Conservation (phyloP, 345 rosid species). For the Clausena lansium region DNA sequence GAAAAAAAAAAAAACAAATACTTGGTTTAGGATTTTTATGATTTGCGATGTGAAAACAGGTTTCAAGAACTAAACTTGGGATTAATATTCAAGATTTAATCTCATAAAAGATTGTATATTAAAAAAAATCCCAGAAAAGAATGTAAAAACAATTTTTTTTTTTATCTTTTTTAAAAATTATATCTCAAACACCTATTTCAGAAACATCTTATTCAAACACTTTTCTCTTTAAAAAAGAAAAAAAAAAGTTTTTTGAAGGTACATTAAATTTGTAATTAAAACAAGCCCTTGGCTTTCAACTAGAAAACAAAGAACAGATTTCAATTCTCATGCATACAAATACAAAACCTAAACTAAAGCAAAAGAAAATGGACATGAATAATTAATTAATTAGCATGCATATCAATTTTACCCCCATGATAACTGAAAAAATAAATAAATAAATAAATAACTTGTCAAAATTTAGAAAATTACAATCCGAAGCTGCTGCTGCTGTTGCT, state of each 20-base stretch:
- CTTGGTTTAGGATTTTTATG: neutral
- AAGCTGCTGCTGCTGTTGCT: slow-evolving; percentile 39
- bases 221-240: neutral
- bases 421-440: neutral
- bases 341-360: too few relatives aligned
- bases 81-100: neutral
- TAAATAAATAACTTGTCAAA: neutral
- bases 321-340: neutral
- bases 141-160: neutral
- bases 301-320: neutral
- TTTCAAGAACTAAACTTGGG: neutral
- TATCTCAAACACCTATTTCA: neutral
- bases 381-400: neutral
- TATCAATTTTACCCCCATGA: neutral
- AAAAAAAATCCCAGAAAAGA: neutral
- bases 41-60: neutral
- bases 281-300: neutral
- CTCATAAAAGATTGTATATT: too few relatives aligned
- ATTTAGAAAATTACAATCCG: slow-evolving; percentile 27
- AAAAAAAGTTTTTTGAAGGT: too few relatives aligned
- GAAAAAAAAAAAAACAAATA: neutral
- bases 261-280: neutral
- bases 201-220: neutral
- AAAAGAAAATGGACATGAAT: neutral
- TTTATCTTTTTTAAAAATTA: neutral